These are phyloP conservation scores for Volutella citrinella DNA, from an alignment of 2,329 filamentous ascomycete genomes.

Conservation along the genomic window DNA sequence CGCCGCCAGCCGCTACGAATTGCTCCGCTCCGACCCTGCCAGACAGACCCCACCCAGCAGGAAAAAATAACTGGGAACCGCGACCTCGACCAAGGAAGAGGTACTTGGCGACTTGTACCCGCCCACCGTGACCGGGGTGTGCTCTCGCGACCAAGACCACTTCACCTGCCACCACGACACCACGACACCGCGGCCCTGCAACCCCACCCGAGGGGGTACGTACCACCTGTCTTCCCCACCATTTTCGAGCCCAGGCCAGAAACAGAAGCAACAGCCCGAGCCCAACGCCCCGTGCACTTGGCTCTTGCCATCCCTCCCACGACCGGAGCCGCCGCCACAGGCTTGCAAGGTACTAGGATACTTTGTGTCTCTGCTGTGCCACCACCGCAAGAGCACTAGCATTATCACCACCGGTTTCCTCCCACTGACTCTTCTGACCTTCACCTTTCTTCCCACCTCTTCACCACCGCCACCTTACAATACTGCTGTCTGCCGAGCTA, in stretches of 20 bases:
- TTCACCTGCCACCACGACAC: conserved; percentile 6
- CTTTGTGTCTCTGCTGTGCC: conserved; percentile 15
- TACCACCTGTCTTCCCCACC: conserved; percentile 12
- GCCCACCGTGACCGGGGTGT: too few relatives aligned
- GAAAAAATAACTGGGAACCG: neutral
- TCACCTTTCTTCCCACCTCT: conserved; percentile 12
- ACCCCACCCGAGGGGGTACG: conserved; percentile 7
- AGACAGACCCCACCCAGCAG: conserved; percentile 9
- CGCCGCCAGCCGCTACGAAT: too few relatives aligned
- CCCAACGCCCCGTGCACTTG: conserved; percentile 13
- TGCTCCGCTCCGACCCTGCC: conserved; percentile 5
- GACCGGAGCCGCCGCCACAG: conserved; percentile 22
- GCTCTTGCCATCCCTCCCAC: conserved; percentile 7
- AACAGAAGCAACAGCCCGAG: conserved; percentile 21
- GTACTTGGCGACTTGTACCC: neutral
- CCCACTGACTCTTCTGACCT: conserved; percentile 21
- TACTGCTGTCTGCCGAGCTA: conserved; percentile 11
- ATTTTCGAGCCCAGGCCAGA: conserved; percentile 12
- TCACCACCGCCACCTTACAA: conserved; percentile 7
- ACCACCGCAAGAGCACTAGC: conserved; percentile 12
- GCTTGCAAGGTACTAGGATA: conserved; percentile 13
- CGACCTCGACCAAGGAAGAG: neutral
- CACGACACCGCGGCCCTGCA: neutral
- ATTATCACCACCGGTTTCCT: conserved; percentile 15
- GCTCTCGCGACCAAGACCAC: conserved; percentile 1